Percentiles rank a stretch among this genome's conserved stretches.
phyloP scores from a whole-genome alignment of 176 grass and related monocot genomes.

The Carex scoparia region DNA sequence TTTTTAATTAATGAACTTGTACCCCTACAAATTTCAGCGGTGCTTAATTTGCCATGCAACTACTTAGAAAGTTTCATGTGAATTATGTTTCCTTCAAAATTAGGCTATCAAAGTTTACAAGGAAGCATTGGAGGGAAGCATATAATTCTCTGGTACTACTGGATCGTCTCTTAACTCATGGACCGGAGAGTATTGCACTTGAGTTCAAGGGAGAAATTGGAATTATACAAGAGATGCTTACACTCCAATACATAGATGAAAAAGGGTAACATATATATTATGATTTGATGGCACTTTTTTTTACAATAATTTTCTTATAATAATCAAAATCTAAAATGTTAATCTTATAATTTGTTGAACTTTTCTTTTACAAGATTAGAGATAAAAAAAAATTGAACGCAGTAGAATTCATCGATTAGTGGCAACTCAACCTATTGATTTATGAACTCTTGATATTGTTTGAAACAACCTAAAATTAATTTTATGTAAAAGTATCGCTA shows the following conservation, averaged over 20 bases:
- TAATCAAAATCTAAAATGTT: background rate
- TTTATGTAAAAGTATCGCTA: background rate
- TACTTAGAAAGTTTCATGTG: background rate
- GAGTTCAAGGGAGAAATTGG: constrained; percentile 57
- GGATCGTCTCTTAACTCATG: constrained; percentile 79
- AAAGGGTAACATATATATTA: constrained; percentile 35
- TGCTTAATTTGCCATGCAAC: background rate
- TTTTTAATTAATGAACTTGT: background rate
- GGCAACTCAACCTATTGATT: background rate
- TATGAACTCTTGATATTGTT: background rate
- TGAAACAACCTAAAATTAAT: background rate
- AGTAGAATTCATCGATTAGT: background rate
- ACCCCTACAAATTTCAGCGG: background rate
- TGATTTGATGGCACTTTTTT: background rate
- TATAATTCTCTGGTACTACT: constrained; percentile 85
- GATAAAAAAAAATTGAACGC: background rate
- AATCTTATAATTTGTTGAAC: background rate
- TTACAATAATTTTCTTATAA: too few relatives aligned
- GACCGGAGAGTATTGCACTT: constrained; percentile 46
- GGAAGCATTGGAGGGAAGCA: constrained; percentile 66
- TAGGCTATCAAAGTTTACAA: constrained; percentile 54
- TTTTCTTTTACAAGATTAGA: background rate
- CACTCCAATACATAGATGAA: constrained; percentile 71
- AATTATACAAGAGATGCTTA: constrained; percentile 44
- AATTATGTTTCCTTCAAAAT: background rate